phyloP scores from a whole-genome alignment of 805 yeast species.

The Kluyveromyces nonfermentans region DNA sequence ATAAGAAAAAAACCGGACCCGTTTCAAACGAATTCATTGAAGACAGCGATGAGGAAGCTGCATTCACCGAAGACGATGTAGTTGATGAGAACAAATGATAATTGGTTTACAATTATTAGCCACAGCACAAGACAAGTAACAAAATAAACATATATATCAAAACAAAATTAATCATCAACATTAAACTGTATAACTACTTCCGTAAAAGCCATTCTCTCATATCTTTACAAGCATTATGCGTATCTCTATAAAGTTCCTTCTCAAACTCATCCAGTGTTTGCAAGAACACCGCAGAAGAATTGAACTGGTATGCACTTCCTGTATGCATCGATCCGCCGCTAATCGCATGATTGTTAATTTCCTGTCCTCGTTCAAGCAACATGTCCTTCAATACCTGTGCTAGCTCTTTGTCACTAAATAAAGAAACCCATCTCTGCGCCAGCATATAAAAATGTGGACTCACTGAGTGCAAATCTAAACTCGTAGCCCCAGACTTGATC shows the following conservation, averaged over 20 bases:
- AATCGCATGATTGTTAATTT: constrained; percentile 59
- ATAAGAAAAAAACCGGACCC: constrained; percentile 23
- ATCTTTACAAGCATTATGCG: constrained; percentile 43
- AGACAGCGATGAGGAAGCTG: constrained; percentile 36
- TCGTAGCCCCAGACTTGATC: constrained; percentile 58
- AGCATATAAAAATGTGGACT: constrained; percentile 59
- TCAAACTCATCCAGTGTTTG: constrained; percentile 72
- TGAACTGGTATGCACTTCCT: constrained; percentile 21
- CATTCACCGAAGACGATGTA: constrained; percentile 9
- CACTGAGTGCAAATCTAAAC: constrained; percentile 59
- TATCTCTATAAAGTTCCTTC: constrained; percentile 42
- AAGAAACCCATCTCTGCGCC: constrained; percentile 66
- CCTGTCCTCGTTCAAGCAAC: constrained; percentile 56
- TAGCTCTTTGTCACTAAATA: constrained; percentile 60
- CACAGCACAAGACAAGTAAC: background rate
- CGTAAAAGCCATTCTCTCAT: constrained; percentile 33
- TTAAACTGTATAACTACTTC: constrained; percentile 4
- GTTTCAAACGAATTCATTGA: constrained; percentile 33
- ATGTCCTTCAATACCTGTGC: constrained; percentile 42
- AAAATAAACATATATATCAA: background rate
- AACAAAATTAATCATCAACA: background rate
- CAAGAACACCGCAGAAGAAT: constrained; percentile 34
- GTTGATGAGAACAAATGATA: constrained; percentile 9
- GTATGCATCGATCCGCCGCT: constrained; percentile 29
- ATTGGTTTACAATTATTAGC: too few species aligned